Conservation (phyloP, 257 asterid genomes). For the Plantago major region DNA sequence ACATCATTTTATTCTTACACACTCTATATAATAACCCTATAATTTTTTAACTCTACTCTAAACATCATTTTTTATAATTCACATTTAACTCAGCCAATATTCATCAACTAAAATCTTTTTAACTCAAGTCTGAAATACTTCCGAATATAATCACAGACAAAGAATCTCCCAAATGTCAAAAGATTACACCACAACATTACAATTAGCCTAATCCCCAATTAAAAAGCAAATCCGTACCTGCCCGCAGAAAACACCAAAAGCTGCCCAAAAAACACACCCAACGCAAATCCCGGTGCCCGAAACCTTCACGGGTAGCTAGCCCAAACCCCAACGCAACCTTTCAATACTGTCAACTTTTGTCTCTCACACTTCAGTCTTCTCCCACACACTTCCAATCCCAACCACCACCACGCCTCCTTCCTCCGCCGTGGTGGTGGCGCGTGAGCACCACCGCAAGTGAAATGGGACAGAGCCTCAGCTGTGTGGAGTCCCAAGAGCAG, state of each 20-base stretch:
- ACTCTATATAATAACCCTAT: too few relatives aligned
- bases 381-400: too few relatives aligned
- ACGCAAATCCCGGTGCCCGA: slow-evolving; percentile 36
- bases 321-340: slow-evolving; percentile 35
- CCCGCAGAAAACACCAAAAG: slow-evolving; percentile 21
- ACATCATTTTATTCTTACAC: too few relatives aligned
- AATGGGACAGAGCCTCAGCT: slow-evolving; percentile 78
- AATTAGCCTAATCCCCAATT: slow-evolving; percentile 10
- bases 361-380: too few relatives aligned
- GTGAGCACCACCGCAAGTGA: slow-evolving; percentile 13
- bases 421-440: slow-evolving; percentile 63
- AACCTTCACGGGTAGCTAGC: slow-evolving; percentile 43
- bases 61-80: too few relatives aligned
- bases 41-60: too few relatives aligned
- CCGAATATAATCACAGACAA: too few relatives aligned
- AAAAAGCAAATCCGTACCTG: slow-evolving; percentile 13
- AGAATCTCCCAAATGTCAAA: too few relatives aligned
- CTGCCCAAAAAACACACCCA: slow-evolving; percentile 36
- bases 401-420: slow-evolving; percentile 27
- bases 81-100: too few relatives aligned
- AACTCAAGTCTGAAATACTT: too few relatives aligned
- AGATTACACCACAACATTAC: too few relatives aligned
- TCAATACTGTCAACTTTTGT: slow-evolving; percentile 12
- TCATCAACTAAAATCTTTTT: too few relatives aligned
- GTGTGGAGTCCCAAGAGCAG: slow-evolving; percentile 34